Evolutionary conservation across 768 basidiomycete species (phyloP), one percentile per base, ranked within the genome.

Genomic region (Tricholoma sp.): DNA sequence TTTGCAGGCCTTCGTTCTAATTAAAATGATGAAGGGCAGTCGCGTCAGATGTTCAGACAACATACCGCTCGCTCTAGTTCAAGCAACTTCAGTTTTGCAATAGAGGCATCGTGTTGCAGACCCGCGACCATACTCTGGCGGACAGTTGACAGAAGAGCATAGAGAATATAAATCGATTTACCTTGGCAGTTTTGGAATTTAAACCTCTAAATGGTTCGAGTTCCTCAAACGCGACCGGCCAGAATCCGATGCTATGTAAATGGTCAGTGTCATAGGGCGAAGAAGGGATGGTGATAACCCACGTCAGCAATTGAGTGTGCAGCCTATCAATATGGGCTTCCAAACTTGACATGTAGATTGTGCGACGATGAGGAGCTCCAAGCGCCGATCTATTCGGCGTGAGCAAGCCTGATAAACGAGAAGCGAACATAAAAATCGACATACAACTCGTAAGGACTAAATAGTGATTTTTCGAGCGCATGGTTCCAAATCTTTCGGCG

Each of bases 401-500:
- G 46, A 14, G 57, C 63, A 34, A 19, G 24, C 24, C n/a, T n/a
- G 16, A 41, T 34, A 24, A 32, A 16, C n/a, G 31, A 51, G 4
- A 4, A 35, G 22, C 9, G 31, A 16, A 54, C 19, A 37, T 50
- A 32, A 55, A 49, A 29, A 32, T 16, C 24, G 29, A 76, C 79
- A 51, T 59, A 87, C 85, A 91, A 65, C 67, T 91, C 88, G 50
- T 81, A 79, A 0, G 86, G 78, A 5, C 72, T 77, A 69, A 90
- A 90, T 22, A 90, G 74, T 12, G 76, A 76, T 66, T 89, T 89
- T 69, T 91, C 89, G 57, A 89, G 79, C 1, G 83, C 82, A 60
- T 89, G 89, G 50, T 85, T 86, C 89, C 89, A 91, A 14, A 87
- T 86, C 65, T 83, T 86, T 16, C 88, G 79, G 3, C 85, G 82